phyloP scores from a whole-genome alignment of 2,329 filamentous ascomycete species.

The Chlorencoelia australis region DNA sequence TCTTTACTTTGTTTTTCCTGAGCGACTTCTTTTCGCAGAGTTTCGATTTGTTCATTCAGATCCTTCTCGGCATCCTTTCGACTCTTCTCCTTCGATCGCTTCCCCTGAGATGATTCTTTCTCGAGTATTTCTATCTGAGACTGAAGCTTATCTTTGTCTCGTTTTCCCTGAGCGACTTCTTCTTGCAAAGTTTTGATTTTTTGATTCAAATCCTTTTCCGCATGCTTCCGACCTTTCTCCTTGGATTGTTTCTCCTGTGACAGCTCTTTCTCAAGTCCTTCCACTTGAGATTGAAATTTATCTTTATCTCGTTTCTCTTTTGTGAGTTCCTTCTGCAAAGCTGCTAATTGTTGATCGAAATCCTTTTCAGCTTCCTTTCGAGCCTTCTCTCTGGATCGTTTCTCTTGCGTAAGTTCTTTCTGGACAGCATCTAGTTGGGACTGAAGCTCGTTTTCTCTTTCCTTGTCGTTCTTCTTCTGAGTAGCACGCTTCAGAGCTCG shows the following conservation, averaged over 20 bases:
- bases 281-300: constrained; percentile 14
- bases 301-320: constrained; percentile 24
- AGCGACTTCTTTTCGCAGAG: constrained; percentile 24
- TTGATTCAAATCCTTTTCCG: constrained; percentile 22
- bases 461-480: constrained; percentile 32
- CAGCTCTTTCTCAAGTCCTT: constrained; percentile 24
- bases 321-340: constrained; percentile 28
- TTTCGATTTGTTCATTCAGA: constrained; percentile 20
- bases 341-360: constrained; percentile 32
- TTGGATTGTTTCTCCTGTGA: constrained; percentile 30
- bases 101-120: constrained; percentile 27
- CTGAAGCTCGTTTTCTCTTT: constrained; percentile 32
- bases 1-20: constrained; percentile 32
- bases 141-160: constrained; percentile 32
- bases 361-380: constrained; percentile 27
- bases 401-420: constrained; percentile 28
- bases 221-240: constrained; percentile 33
- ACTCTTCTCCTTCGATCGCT: constrained; percentile 31
- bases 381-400: constrained; percentile 21
- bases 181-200: constrained; percentile 24
- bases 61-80: constrained; percentile 29
- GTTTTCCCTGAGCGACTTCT: constrained; percentile 29
- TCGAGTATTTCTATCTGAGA: constrained; percentile 31
- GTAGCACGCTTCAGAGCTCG: constrained; percentile 51
- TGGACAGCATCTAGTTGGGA: constrained; percentile 31